These are phyloP conservation scores for Cochlearia excelsa DNA, from an alignment of 345 rosid species.

Conservation along the genomic window DNA sequence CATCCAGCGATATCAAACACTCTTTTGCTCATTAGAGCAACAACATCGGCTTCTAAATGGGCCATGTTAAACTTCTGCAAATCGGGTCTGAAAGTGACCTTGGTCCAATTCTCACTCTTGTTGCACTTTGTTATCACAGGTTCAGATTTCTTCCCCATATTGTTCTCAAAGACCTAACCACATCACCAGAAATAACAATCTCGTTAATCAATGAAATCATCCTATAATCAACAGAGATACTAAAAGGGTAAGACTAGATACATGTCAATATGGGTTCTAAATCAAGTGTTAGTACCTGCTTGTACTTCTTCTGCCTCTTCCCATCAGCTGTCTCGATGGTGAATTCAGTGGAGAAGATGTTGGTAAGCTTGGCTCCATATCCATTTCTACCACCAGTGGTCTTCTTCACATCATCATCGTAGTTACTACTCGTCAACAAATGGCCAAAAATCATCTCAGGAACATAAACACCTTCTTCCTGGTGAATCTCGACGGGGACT, in stretches of 20 bases:
- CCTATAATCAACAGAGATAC: not conserved
- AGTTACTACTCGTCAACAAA: conserved; percentile 84
- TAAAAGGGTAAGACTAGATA: not conserved
- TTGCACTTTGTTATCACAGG: conserved; percentile 70
- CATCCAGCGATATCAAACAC: conserved; percentile 94
- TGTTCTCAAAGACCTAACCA: conserved; percentile 69
- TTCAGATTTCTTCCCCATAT: conserved; percentile 83
- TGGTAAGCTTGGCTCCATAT: conserved; percentile 91
- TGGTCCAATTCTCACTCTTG: conserved; percentile 83
- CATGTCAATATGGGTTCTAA: not conserved
- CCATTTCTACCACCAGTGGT: conserved; percentile 98
- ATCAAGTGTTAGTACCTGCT: conserved; percentile 52
- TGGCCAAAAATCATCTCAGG: conserved; percentile 97
- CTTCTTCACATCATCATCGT: conserved; percentile 77
- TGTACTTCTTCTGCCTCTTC: conserved; percentile 67
- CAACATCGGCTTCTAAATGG: conserved; percentile 80
- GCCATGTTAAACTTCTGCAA: conserved; percentile 74
- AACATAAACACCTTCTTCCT: conserved; percentile 84
- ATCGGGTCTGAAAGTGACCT: conserved; percentile 86
- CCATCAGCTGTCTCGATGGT: conserved; percentile 91
- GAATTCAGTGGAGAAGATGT: conserved; percentile 86
- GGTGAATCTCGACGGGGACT: conserved; percentile 89
- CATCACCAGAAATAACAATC: not conserved
- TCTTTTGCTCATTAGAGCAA: conserved; percentile 86
- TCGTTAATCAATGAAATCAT: not conserved